phyloP scores from a whole-genome alignment of 1,284 basidiomycete species.

The Erythrobasidium hasegawianum region DNA sequence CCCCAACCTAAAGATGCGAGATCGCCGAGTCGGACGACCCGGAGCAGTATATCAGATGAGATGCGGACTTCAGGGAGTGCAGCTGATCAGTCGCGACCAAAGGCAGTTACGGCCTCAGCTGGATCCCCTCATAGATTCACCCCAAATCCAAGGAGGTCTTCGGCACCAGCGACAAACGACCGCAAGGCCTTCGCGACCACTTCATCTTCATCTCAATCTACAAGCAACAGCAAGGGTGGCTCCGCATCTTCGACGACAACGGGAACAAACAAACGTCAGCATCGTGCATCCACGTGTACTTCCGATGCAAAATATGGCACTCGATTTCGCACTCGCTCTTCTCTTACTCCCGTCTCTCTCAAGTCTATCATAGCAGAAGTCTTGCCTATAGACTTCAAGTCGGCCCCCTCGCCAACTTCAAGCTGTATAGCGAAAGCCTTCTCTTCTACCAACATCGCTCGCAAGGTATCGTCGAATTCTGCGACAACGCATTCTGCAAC shows the following conservation, averaged over 20 bases:
- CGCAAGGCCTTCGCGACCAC: neutral
- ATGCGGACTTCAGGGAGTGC: too few relatives aligned
- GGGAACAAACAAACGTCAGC: too few relatives aligned
- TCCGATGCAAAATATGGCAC: too few relatives aligned
- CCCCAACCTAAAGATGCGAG: too few relatives aligned
- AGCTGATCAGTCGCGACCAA: too few relatives aligned
- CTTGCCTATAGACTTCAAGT: constrained; percentile 15
- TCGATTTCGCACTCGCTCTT: neutral
- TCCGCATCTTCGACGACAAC: too few relatives aligned
- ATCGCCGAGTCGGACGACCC: too few relatives aligned
- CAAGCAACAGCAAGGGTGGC: neutral
- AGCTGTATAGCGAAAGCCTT: neutral
- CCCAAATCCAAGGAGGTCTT: neutral
- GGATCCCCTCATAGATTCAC: neutral
- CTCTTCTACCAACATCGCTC: neutral
- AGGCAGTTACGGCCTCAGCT: neutral
- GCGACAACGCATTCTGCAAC: too few relatives aligned
- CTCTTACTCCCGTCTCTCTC: constrained; percentile 22
- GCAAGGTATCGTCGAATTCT: too few relatives aligned
- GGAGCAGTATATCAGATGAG: too few relatives aligned
- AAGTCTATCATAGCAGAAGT: constrained; percentile 16
- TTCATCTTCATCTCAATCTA: neutral
- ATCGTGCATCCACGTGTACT: too few relatives aligned
- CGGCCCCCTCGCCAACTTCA: neutral
- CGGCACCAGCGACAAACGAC: neutral